phyloP scores from a whole-genome alignment of 108 stramenopile species.

The Cylindrotheca fusiformis region DNA sequence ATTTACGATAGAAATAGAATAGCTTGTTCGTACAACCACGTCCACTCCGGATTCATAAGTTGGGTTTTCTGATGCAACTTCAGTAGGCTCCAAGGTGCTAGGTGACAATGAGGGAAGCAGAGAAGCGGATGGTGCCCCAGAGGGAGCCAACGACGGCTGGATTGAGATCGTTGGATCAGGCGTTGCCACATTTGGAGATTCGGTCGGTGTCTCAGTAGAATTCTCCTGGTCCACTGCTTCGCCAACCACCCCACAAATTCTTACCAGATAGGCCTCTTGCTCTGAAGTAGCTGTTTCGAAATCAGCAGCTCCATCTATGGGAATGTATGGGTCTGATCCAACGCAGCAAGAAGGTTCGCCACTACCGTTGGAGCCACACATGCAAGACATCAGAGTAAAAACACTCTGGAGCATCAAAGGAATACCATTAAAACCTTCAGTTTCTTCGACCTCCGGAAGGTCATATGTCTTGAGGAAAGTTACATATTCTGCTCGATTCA shows the following conservation, averaged over 20 bases:
- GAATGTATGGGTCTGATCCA: conserved; percentile 18
- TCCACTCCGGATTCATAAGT: too few relatives aligned
- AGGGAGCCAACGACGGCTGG: neutral
- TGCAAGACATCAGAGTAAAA: conserved; percentile 25
- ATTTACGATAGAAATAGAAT: conserved; percentile 1
- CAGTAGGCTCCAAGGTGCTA: conserved; percentile 4
- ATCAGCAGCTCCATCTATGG: conserved; percentile 13
- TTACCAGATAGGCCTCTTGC: conserved; percentile 23
- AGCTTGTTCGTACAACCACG: conserved; percentile 6
- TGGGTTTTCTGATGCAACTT: conserved; percentile 2
- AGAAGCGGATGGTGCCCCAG: conserved; percentile 4
- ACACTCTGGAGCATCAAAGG: conserved; percentile 22
- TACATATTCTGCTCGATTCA: conserved; percentile 26
- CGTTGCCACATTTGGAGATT: neutral
- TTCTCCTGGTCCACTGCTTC: conserved; percentile 18
- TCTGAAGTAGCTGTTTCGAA: conserved; percentile 13
- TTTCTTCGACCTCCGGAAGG: conserved; percentile 11
- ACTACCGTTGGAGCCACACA: conserved; percentile 11
- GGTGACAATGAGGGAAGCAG: neutral
- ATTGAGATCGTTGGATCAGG: conserved; percentile 1
- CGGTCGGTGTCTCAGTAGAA: conserved; percentile 5
- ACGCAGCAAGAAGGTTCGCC: conserved; percentile 24
- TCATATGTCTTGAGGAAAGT: conserved; percentile 19
- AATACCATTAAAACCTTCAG: conserved; percentile 22
- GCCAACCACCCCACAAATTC: conserved; percentile 25